Base-by-base conservation (phyloP, 2,329 filamentous ascomycete species). In the Monilinia vaccinii-corymbosi region DNA sequence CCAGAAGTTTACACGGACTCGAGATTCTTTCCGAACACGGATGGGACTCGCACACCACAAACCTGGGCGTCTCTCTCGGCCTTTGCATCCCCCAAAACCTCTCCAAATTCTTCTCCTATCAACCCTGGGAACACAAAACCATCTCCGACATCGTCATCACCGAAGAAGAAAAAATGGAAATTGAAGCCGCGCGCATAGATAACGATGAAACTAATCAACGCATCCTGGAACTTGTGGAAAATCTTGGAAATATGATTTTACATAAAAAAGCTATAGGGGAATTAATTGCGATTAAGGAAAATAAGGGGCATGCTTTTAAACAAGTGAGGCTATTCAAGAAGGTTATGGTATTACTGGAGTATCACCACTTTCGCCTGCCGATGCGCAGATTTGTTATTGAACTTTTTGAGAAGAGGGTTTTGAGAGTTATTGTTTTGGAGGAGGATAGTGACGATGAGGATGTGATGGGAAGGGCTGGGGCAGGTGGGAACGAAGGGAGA, bases 351-450 rank as follows among this genome's bases (percentile, higher is more conserved):
- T 79, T 97, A 52, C 80, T 99, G 61, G 91, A 97, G 73, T 86
- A 84, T 66, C 93, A 96, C 68, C 91, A 95, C 71, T 97, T 94
- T 74, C 84, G 91, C 25, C 80, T 99, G 2, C 87, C 87, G 1
- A 88, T 95, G 32, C 87, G 93, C 63, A 86, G 93, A 49, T 92
- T 96, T 75, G 88, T 96, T 40, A 86, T 97, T 62, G 94, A 97
- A 71, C 76, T 99, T 25, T 99, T 99, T 69, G 93, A 97, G 70
- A 94, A 93, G 74, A 86, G 83, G 61, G 89, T 97, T 47, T 80
- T 97, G 74, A 81, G 91, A 64, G 83, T 84, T 65, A 89, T 97
- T 62, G 88, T 99, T 14, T 85, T 96, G 61, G 86, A 88, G 56
- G 87, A 89, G 67, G 71, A 73, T 10, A 68, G 64, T 45, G 64